These are phyloP conservation scores for Solanum neorickii DNA, from an alignment of 257 asterid genomes.

Conservation along the genomic window DNA sequence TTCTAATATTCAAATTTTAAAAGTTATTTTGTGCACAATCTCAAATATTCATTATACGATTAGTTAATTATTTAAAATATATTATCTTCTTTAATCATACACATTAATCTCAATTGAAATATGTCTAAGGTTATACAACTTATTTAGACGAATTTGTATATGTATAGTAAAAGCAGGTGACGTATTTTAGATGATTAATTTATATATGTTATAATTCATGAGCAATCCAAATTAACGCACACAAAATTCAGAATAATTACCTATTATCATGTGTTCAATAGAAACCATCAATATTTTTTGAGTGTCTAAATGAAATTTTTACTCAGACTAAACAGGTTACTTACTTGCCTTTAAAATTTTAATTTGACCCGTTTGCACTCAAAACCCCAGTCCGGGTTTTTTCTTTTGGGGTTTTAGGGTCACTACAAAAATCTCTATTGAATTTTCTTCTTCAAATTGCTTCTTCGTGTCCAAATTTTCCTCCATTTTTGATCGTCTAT, in stretches of 20 bases:
- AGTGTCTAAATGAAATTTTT: neutral
- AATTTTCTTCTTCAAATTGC: neutral
- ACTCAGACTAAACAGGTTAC: neutral
- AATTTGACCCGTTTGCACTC: neutral
- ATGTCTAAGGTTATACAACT: rapidly evolving
- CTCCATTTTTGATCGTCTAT: neutral
- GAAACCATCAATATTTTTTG: neutral
- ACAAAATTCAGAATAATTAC: neutral
- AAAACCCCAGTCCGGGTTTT: neutral
- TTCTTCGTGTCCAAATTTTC: neutral
- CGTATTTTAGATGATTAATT: rapidly evolving
- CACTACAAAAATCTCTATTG: neutral
- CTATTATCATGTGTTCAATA: neutral
- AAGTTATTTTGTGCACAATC: neutral
- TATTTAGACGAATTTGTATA: too few species aligned
- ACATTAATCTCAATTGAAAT: neutral
- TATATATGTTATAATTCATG: neutral
- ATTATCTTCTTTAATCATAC: rapidly evolving
- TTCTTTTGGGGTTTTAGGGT: neutral
- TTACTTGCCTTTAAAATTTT: neutral
- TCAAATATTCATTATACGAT: too few species aligned
- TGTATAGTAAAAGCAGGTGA: neutral
- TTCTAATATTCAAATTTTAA: too few species aligned
- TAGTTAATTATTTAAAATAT: neutral
- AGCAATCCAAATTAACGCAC: rapidly evolving